phyloP scores from a whole-genome alignment of 768 basidiomycete species.

The Auricularia auricula-judae region DNA sequence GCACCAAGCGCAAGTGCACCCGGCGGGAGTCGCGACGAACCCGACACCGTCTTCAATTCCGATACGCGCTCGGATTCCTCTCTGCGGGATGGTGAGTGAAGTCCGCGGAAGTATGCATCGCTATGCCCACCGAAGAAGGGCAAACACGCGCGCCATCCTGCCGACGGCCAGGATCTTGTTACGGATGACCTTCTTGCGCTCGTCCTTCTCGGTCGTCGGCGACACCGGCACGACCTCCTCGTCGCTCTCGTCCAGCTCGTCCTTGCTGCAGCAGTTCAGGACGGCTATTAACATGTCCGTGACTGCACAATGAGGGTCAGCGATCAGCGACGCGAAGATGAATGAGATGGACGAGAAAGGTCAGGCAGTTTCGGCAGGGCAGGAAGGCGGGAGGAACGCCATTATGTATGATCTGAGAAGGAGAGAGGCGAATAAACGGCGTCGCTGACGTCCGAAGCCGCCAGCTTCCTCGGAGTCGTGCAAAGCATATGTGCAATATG shows the following conservation, averaged over 20 bases:
- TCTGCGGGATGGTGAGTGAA: slow-evolving; percentile 29
- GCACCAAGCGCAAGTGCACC: slow-evolving; percentile 78
- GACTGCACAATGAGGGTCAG: slow-evolving; percentile 36
- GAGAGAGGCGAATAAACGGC: no score
- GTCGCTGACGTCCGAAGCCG: no score
- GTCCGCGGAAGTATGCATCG: not conserved
- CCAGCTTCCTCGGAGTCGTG: no score
- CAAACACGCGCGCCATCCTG: slow-evolving; percentile 91
- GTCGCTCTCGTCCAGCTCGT: slow-evolving; percentile 85
- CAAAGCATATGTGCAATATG: no score
- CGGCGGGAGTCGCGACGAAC: slow-evolving; percentile 66
- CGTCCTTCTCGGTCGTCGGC: slow-evolving; percentile 35
- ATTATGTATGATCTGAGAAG: no score
- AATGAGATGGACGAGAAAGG: no score
- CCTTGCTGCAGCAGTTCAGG: slow-evolving; percentile 89
- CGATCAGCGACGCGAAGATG: no score
- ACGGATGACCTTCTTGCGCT: slow-evolving; percentile 87
- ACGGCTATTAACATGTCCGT: slow-evolving; percentile 98
- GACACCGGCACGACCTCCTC: slow-evolving; percentile 30
- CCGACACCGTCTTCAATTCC: slow-evolving; percentile 86
- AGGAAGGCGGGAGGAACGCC: no score
- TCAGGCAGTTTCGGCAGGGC: no score
- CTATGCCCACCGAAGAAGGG: slow-evolving; percentile 70
- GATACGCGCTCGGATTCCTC: slow-evolving; percentile 98
- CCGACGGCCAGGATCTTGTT: slow-evolving; percentile 98